Base-by-base conservation (phyloP, 257 asterid genomes). In the Scutellaria baicalensis region DNA sequence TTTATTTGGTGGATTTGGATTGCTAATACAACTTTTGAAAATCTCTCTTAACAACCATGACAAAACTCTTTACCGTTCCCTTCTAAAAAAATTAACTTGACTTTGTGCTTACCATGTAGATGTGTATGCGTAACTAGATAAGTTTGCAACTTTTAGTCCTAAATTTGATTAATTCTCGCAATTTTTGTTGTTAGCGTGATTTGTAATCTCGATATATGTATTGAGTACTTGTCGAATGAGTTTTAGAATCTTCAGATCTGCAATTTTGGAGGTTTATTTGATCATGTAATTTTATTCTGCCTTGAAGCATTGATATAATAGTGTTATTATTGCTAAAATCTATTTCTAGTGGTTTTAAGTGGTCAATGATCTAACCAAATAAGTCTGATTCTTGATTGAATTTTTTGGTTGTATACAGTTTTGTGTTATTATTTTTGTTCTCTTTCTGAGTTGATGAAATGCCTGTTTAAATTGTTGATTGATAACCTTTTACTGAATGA, bases 161-260 rank as follows among this genome's bases (percentile, higher is more conserved):
- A 23, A 36, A 59, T 74, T 20, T 21, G 48, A 59, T 47, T 33
- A 20, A 44, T 35, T 39, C 7, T 27, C 40, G 40, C 56, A 58
- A 48, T 6, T 14, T n/a, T 5, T 18, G 60, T 38, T 70, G 59
- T 69, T 64, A 12, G 35, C 17, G n/a, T 59, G 70, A 49, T 66
- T 57, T 33, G 49, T 23, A 9, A 31, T 27, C 39, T 61, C 27
- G 9, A 35, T 52, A n/a, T 12, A 21, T 61, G 14, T 51, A 11
- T 27, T n/a, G 64, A 58, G 64, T 57, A 55, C 20, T 52, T 2
- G 49, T 17, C 31, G 73, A 27, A 64, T 49, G 68, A 50, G 61
- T 69, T 71, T 33, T 6, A 60, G 66, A 6, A 17, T 36, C 45
- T 43, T 60, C 57, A 56, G 59, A 62, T 73, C 69, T 63, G 70